Base-by-base conservation (phyloP, 805 yeast genomes). In the Kuraishia cidri region DNA sequence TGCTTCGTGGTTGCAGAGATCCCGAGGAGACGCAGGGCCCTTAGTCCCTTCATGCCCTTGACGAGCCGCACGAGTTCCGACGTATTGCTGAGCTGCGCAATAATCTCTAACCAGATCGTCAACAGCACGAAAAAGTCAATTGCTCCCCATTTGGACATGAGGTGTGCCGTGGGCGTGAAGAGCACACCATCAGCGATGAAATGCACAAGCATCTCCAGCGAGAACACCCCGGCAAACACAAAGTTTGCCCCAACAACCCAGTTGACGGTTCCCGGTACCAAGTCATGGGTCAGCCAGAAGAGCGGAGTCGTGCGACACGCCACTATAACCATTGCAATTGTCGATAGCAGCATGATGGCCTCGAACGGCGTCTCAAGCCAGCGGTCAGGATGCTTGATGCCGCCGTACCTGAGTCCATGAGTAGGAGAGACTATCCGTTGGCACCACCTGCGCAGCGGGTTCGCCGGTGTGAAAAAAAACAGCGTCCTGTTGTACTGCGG, bases 221-320 rank as follows among this genome's bases (percentile, higher is more conserved):
- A 59, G 52, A 87, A 87, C 1, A 85, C 44, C 3, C 62, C 41
- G 12, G 76, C 67, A 50, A 84, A 83, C 1, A 56, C 56, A 5
- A 75, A 42, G 45, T 86, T 95, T 19, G 69, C 42, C 42, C 62
- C 65, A 6, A 73, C 58, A 1, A 77, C 59, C 7, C 29, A 37
- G 20, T 40, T 32, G 14, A 46, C 35, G 1, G 40, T 31, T 22
- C 29, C 24, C 6, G 24, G 36, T 17, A 41, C 31, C 13, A 45
- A 35, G 1, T 40, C 31, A 22, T 67, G 47, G 5, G 49, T 45
- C 39, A 62, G 68, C 36, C 78, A 58, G 50, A 73, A 79, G 4
- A 87, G 45, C 0, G 97, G 98, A 0, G 97, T 90, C 26, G 72
- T 70, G 38, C 75, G 71, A 51, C 96, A 86, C 0, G 95, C 83